Evolutionary conservation across 768 basidiomycete genomes (phyloP), one percentile per base, ranked within the genome.

Genomic region (Phanerochaete sordida): DNA sequence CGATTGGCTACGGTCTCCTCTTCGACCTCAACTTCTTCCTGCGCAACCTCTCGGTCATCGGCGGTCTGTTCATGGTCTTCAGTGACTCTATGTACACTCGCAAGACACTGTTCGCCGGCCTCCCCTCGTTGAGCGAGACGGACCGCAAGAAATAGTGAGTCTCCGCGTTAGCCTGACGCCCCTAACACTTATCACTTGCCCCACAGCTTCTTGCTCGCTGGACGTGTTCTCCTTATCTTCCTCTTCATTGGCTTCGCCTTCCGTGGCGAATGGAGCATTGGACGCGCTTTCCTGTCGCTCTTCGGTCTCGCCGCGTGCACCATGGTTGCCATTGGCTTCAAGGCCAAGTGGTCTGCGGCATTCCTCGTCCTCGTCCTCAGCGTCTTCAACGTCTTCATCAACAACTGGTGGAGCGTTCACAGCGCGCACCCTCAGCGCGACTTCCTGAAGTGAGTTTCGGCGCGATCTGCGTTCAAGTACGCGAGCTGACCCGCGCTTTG

Each of bases 21-120:
- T 99, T 99, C 75, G 97, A 98, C 81, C 83, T 98, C 73, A 98
- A 92, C 78, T 99, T 99, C 84, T 99, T 99, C 93, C 89, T 98
- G 47, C 95, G 97, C 73, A 99, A 98, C 76, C 82, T 99, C 58
- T 91, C 89, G 63, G 97, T 99, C 71, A 94, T 98, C 62, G 97
- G 97, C 57, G 97, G 97, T 56, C 86, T 99, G 48, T 88, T 99
- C 76, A 99, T 99, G 97, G 95, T 98, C 26, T 95, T 99, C 75
- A 94, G 90, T 64, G 97, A 99, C 73, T 91, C 93, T 1, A 90
- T 98, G 83, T 82, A 91, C 59, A 90, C 86, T 23, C 84, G 87
- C 74, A 95, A 89, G 77, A 86, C 88, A 65, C 77, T 88, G 46
- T 98, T 98, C 66, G 96, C 95, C 12, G 95, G 94, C 48, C 76